phyloP scores from a whole-genome alignment of 371 early-diverging fungal species.

The Encephalitozoon hellem region DNA sequence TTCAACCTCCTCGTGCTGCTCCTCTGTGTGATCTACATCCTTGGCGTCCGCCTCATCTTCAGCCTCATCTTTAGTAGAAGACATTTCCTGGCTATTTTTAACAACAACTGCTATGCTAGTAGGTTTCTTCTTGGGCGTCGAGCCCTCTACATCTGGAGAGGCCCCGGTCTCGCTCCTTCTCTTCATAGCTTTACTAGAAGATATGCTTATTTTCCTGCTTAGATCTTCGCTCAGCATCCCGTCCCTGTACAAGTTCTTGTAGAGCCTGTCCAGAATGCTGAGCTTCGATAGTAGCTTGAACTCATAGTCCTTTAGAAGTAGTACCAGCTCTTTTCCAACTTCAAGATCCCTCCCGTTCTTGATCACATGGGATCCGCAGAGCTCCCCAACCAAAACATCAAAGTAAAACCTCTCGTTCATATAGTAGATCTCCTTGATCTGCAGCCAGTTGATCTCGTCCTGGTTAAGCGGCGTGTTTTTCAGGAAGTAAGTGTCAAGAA shows the following conservation, averaged over 20 bases:
- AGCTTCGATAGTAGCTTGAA: neutral
- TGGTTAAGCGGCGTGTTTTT: neutral
- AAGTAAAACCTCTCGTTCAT: neutral
- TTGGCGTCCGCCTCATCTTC: neutral
- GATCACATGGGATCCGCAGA: neutral
- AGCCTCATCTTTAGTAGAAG: neutral
- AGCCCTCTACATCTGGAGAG: no score
- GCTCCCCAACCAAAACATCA: neutral
- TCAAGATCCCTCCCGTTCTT: neutral
- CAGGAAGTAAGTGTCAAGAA: neutral
- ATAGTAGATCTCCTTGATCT: neutral
- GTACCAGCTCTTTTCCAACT: neutral
- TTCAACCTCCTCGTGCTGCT: neutral
- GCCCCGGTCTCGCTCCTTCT: neutral
- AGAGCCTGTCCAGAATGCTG: neutral
- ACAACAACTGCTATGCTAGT: neutral
- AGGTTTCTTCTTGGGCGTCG: neutral
- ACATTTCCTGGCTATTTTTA: neutral
- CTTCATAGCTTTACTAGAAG: neutral
- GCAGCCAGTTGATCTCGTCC: neutral
- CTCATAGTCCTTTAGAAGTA: constrained; percentile 8
- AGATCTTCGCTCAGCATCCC: neutral
- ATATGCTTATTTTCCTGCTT: neutral
- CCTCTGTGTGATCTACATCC: neutral
- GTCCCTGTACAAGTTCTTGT: neutral